Evolutionary conservation across 805 yeast species (phyloP).

Genomic region (Lipomyces yamadae): DNA sequence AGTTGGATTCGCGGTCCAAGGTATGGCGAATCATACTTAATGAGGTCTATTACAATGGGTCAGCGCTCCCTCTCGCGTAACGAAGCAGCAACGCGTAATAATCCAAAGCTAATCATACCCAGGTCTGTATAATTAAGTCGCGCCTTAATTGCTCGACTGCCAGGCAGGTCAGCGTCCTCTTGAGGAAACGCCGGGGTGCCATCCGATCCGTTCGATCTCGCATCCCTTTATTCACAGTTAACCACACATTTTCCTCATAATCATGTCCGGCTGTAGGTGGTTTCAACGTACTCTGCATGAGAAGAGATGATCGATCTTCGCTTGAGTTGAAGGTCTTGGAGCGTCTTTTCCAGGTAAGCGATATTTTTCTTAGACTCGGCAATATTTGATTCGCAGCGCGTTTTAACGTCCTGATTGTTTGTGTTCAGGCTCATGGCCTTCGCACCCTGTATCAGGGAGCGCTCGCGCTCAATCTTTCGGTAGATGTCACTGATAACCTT

Average conservation of each 20-base stretch:
- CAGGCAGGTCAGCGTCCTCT: constrained; percentile 14
- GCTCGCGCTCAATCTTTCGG: constrained; percentile 85
- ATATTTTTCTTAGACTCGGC: constrained; percentile 91
- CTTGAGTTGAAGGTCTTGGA: constrained; percentile 61
- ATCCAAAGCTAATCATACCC: constrained; percentile 21
- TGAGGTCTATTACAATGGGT: constrained; percentile 56
- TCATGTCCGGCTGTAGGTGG: neutral
- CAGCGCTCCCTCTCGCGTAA: neutral
- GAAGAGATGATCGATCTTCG: constrained; percentile 22
- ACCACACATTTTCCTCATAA: neutral
- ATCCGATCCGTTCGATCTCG: neutral
- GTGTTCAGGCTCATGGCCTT: constrained; percentile 79
- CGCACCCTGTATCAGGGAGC: constrained; percentile 86
- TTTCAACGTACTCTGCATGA: neutral
- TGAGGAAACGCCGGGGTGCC: neutral
- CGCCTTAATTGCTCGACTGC: constrained; percentile 6
- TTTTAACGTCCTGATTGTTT: constrained; percentile 78
- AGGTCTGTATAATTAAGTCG: constrained; percentile 36
- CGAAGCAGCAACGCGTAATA: neutral
- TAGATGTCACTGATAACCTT: constrained; percentile 67
- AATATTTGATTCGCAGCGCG: constrained; percentile 86
- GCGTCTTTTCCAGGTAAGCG: constrained; percentile 79
- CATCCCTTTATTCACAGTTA: neutral
- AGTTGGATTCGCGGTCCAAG: constrained; percentile 92
- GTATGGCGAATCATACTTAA: constrained; percentile 92